Base-by-base conservation (phyloP, 768 basidiomycete genomes). In the Tubosaeta sp. region DNA sequence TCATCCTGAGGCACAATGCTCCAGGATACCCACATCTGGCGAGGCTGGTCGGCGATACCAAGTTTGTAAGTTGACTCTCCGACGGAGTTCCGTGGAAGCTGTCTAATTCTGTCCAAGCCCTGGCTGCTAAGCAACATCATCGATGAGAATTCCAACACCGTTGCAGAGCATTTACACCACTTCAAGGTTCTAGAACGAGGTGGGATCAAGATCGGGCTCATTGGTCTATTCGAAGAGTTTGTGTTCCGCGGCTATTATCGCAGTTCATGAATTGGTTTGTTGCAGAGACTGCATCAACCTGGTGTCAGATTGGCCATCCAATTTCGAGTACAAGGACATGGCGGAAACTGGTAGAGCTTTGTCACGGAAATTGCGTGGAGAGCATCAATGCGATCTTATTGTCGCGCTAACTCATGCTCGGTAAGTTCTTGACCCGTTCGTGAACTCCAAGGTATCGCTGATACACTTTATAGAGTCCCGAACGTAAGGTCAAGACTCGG, bases 51-150 rank as follows among this genome's bases (percentile, higher is more conserved):
- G 59, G 79, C 35, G 85, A 88, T 52, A 87, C 84, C 5, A 80
- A 71, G 16, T 95, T 93, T 70, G 89, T 89, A 60, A 58, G 84
- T 74, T 14, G 27, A 19, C 13, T 43, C 38, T 25, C 6, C 13
- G 12, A 31, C 38, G 0, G n/a, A 12, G 26, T 10, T 22, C 4
- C n/a, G 17, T 3, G 33, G 9, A 22, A 13, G 39, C 5, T 0
- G 7, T 43, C 52, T 57, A 32, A 58, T 27, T 43, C 33, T 32
- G 12, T 33, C 31, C 48, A 60, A 91, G 88, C 91, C 93, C 22
- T 95, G 93, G 93, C 70, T 95, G 27, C 65, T 95, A 50, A 92
- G 89, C 64, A 97, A 97, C 63, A 88, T 95, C 62, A 69, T 89
- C 47, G 86, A 93, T 61, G 76, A 72, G 13, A 72, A 71, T 8